These are phyloP conservation scores for Trichopus zeylanicus DNA, from an alignment of 116 monocot species.

Conservation along the genomic window DNA sequence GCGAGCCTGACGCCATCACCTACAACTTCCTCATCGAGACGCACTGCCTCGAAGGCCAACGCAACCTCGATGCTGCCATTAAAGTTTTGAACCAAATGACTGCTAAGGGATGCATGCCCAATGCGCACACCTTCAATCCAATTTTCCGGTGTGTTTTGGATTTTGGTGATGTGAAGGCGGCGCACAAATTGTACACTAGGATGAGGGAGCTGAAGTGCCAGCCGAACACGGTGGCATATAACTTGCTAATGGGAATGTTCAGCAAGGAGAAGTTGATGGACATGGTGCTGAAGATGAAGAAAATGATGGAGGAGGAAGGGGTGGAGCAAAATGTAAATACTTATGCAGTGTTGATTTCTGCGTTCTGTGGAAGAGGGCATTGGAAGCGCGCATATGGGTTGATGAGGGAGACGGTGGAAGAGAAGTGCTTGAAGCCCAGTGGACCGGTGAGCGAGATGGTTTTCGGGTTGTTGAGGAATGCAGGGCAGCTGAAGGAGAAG, in stretches of 20 bases:
- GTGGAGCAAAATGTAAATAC: conserved; percentile 86
- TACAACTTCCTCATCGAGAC: conserved; percentile 80
- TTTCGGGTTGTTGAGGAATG: conserved; percentile 40
- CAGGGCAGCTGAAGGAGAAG: conserved; percentile 60
- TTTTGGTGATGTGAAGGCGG: conserved; percentile 55
- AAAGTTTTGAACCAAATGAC: conserved; percentile 69
- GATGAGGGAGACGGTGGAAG: conserved; percentile 85
- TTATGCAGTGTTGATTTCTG: conserved; percentile 45
- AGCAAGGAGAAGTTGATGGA: conserved; percentile 65
- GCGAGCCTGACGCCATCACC: conserved; percentile 71
- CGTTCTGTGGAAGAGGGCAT: conserved; percentile 70
- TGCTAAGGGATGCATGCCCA: conserved; percentile 35
- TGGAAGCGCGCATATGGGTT: conserved; percentile 59
- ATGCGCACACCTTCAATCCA: conserved; percentile 78
- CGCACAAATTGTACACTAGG: conserved; percentile 48
- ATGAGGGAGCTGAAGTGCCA: conserved; percentile 70
- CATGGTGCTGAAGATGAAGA: conserved; percentile 80
- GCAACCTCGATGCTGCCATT: conserved; percentile 71
- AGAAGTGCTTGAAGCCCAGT: conserved; percentile 59
- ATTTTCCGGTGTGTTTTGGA: conserved; percentile 47
- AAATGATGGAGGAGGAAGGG: conserved; percentile 77
- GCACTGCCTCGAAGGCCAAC: conserved; percentile 54
- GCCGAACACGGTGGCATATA: conserved; percentile 69
- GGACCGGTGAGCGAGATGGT: conserved; percentile 37
- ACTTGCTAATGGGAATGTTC: conserved; percentile 66